Percentiles rank a stretch among this genome's conserved stretches.
These are phyloP conservation scores for Heliamphora pulchella DNA, from an alignment of 179 eudicot species.

Conservation along the genomic window DNA sequence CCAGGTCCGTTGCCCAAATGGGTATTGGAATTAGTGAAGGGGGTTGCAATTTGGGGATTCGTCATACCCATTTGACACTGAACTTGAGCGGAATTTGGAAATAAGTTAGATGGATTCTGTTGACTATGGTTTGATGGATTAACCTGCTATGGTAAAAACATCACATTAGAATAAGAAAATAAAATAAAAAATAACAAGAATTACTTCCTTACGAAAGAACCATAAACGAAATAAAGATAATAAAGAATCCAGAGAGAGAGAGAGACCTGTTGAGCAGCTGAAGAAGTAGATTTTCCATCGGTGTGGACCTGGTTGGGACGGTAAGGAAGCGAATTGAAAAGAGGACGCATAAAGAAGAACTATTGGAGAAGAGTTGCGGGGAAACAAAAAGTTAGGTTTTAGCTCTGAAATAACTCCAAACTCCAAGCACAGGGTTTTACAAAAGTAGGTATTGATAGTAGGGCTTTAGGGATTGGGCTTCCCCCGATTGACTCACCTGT, in stretches of 20 bases:
- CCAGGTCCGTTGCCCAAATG: slow-evolving; percentile 20
- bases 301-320: slow-evolving; percentile 10
- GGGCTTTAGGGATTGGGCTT: too few relatives aligned
- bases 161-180: neutral
- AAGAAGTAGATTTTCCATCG: neutral
- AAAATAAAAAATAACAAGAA: neutral
- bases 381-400: neutral
- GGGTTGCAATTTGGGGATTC: slow-evolving; percentile 14
- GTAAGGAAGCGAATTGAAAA: slow-evolving; percentile 4
- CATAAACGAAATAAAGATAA: too few relatives aligned
- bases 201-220: neutral
- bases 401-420: neutral
- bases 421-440: neutral
- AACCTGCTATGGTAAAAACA: slow-evolving; percentile 4
- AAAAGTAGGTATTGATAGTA: neutral
- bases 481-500: too few relatives aligned
- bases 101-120: slow-evolving; percentile 15
- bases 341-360: slow-evolving; percentile 12
- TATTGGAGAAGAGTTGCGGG: neutral
- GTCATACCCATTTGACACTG: slow-evolving; percentile 16
- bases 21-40: slow-evolving; percentile 14
- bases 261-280: slow-evolving; percentile 11
- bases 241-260: neutral
- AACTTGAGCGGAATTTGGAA: slow-evolving; percentile 10
- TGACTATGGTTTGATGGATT: neutral